Percentiles rank a stretch among this genome's conserved stretches.
Evolutionary conservation across 1,284 basidiomycete species (phyloP).

Genomic region (Trametes versicolor): DNA sequence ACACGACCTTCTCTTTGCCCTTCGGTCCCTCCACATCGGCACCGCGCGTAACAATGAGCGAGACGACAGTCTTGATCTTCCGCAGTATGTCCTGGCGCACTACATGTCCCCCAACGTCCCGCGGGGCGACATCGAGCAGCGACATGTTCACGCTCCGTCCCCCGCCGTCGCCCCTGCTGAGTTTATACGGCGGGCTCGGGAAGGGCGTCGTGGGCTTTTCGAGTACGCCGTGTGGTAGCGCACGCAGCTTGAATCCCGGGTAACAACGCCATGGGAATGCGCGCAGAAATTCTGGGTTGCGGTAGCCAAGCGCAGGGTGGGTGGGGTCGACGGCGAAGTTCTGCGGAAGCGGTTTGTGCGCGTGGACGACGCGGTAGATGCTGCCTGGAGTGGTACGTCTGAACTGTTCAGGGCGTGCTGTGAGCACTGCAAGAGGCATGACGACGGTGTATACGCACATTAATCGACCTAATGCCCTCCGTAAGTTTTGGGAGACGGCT

Average conservation of each 20-base stretch:
- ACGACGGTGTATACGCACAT: constrained; percentile 25
- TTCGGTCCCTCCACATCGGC: constrained; percentile 44
- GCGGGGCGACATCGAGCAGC: constrained; percentile 35
- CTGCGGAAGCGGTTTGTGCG: constrained; percentile 8
- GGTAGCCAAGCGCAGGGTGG: constrained; percentile 34
- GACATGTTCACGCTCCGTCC: constrained; percentile 39
- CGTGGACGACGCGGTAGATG: constrained; percentile 18
- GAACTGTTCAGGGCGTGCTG: constrained; percentile 33
- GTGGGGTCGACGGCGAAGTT: constrained; percentile 26
- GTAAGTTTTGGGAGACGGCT: constrained; percentile 31
- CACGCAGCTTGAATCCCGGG: constrained; percentile 36
- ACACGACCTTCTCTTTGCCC: constrained; percentile 40
- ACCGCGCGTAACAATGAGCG: constrained; percentile 51
- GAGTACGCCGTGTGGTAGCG: constrained; percentile 42
- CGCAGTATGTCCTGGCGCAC: constrained; percentile 39
- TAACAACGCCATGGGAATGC: constrained; percentile 22
- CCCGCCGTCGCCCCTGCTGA: constrained; percentile 7
- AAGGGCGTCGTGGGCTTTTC: constrained; percentile 16
- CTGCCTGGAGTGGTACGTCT: constrained; percentile 43
- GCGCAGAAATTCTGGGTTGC: constrained; percentile 2
- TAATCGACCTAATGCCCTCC: constrained; percentile 32
- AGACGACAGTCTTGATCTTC: constrained; percentile 51
- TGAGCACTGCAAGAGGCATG: neutral
- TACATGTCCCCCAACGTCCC: constrained; percentile 35
- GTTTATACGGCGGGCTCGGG: constrained; percentile 40